Conservation (phyloP, 164 flowering plant genomes). For the Vitis amurensis region DNA sequence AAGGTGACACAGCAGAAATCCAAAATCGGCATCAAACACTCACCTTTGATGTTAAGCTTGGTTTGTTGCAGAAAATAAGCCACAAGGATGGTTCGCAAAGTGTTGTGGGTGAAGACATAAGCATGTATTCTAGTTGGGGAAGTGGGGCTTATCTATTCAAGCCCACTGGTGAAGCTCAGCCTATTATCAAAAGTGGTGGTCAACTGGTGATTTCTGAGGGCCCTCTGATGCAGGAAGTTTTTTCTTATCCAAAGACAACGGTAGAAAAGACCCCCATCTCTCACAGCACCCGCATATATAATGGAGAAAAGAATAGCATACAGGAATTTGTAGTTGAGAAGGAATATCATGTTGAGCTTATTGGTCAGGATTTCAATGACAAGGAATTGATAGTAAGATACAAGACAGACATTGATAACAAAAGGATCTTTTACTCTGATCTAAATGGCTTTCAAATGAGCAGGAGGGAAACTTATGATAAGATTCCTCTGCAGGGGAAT, state of each 20-base stretch:
- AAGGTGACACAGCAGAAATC: conserved; percentile 51
- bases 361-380: conserved; percentile 66
- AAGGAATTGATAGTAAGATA: conserved; percentile 80
- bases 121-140: conserved; percentile 82
- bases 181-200: conserved; percentile 60
- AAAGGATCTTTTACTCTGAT: conserved; percentile 76
- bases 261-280: conserved; percentile 77
- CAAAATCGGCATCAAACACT: conserved; percentile 59
- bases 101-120: conserved; percentile 75
- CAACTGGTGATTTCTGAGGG: conserved; percentile 70
- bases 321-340: conserved; percentile 80
- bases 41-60: conserved; percentile 60
- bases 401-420: conserved; percentile 75
- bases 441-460: conserved; percentile 97
- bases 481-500: conserved; percentile 95
- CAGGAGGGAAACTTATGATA: conserved; percentile 87
- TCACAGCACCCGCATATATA: conserved; percentile 81
- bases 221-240: conserved; percentile 74
- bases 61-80: conserved; percentile 64
- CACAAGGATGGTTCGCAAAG: conserved; percentile 46
- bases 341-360: conserved; percentile 96
- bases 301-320: conserved; percentile 42
- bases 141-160: conserved; percentile 96
- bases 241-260: conserved; percentile 67
- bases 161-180: conserved; percentile 80